These are phyloP conservation scores for Podila minutissima DNA, from an alignment of 192 early-diverging fungal genomes.

Conservation along the genomic window DNA sequence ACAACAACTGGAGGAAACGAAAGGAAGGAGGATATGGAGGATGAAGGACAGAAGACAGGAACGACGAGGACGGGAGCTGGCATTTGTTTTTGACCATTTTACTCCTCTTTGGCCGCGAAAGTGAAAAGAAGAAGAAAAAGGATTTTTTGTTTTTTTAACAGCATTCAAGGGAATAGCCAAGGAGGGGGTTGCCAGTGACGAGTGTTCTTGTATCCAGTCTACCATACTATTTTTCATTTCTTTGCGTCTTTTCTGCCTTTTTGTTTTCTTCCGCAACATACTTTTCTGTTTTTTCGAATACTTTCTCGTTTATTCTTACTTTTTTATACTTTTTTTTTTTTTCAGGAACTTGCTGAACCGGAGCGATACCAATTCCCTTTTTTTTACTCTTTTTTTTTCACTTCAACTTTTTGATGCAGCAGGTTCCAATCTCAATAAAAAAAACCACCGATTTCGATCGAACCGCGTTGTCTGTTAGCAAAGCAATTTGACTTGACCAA, in stretches of 20 bases:
- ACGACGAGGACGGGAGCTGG: too few species aligned
- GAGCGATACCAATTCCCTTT: slow-evolving; percentile 42
- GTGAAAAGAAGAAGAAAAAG: slow-evolving; percentile 10
- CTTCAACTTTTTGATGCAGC: background rate
- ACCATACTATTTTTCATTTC: too few species aligned
- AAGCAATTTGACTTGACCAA: too few species aligned
- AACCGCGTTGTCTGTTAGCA: too few species aligned
- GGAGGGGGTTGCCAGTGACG: background rate
- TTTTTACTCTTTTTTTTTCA: slow-evolving; percentile 21
- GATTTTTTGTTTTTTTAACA: too few species aligned
- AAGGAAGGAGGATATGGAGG: background rate
- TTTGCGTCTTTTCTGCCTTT: background rate
- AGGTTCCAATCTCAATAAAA: too few species aligned
- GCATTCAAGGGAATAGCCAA: slow-evolving; percentile 24
- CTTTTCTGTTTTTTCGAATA: background rate
- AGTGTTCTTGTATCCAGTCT: too few species aligned
- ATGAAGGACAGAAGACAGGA: slow-evolving; percentile 7
- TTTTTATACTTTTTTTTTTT: slow-evolving; percentile 8
- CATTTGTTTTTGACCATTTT: too few species aligned
- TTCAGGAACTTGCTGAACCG: slow-evolving; percentile 12
- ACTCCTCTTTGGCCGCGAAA: slow-evolving; percentile 2
- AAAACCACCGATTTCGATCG: too few species aligned
- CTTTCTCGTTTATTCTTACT: slow-evolving; percentile 11
- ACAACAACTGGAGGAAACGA: background rate
- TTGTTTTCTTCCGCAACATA: slow-evolving; percentile 3